A percentile compares a stretch with the other conserved stretches of the same genome.
phyloP scores from a whole-genome alignment of 441 rosid genomes.

The Pelargonium myrrhifolium region DNA sequence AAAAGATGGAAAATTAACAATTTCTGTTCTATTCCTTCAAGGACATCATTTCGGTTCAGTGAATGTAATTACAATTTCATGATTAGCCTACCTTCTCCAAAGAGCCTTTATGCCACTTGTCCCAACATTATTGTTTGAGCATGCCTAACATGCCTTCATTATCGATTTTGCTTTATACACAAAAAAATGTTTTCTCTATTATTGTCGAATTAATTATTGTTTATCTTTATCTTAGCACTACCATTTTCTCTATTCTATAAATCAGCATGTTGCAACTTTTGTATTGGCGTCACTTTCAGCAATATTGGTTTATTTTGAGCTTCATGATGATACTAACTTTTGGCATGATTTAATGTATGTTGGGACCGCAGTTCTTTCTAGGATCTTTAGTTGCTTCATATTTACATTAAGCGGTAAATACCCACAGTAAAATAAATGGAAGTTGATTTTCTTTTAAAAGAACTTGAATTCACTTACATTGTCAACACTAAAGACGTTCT shows the following conservation, averaged over 20 bases:
- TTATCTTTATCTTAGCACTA: conserved; percentile 28
- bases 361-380: conserved; percentile 15
- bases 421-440: too few species aligned
- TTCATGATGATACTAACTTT: too few species aligned
- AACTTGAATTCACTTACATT: conserved; percentile 1
- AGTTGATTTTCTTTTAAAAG: not conserved
- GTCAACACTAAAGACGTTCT: not conserved
- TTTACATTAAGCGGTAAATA: not conserved
- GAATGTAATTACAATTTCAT: conserved; percentile 22
- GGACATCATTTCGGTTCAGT: conserved; percentile 21
- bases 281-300: conserved; percentile 13
- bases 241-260: conserved; percentile 18
- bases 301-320: conserved; percentile 17
- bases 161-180: conserved; percentile 35
- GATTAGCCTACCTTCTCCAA: conserved; percentile 25
- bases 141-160: conserved; percentile 36
- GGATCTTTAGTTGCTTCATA: conserved; percentile 5
- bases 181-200: too few species aligned
- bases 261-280: conserved; percentile 19
- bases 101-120: conserved; percentile 27
- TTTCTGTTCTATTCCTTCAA: not conserved
- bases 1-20: conserved; percentile 4
- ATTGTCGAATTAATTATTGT: conserved; percentile 13
- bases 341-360: too few species aligned
- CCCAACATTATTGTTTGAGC: conserved; percentile 38